Conservation (phyloP, 1,284 basidiomycete species). For the Trichosporon asahii region DNA sequence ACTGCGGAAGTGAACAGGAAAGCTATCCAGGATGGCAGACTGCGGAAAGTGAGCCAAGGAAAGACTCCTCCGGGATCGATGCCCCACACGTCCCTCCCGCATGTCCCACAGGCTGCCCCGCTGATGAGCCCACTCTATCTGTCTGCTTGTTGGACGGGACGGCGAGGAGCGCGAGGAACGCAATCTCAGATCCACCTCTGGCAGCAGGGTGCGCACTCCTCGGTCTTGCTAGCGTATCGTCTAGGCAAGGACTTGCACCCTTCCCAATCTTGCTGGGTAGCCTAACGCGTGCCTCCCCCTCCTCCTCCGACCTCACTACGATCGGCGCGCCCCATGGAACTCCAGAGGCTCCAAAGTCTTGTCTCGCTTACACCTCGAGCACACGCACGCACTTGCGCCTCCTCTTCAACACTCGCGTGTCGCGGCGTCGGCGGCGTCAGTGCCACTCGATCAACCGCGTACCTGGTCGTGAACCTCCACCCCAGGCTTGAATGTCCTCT, state of each 20-base stretch:
- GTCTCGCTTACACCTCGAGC: not conserved
- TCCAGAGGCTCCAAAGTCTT: no score
- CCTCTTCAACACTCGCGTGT: not conserved
- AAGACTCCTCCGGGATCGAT: not conserved
- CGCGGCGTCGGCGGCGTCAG: not conserved
- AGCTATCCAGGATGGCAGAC: not conserved
- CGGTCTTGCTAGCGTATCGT: not conserved
- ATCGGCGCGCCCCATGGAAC: not conserved
- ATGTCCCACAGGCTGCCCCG: not conserved
- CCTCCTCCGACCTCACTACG: not conserved
- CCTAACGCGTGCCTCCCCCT: not conserved
- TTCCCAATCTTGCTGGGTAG: no score
- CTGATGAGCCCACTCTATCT: not conserved
- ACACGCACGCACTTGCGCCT: not conserved
- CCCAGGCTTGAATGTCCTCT: not conserved
- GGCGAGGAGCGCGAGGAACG: not conserved
- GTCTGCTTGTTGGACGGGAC: not conserved
- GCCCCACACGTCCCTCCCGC: not conserved
- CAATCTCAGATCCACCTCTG: not conserved
- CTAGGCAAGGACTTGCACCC: no score
- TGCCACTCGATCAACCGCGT: not conserved
- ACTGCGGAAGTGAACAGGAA: not conserved
- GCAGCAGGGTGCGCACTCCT: not conserved
- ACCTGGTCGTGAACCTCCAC: not conserved
- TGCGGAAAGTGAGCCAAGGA: not conserved